Conservation (phyloP, 2,329 filamentous ascomycete species). For the Beauveria caledonica region DNA sequence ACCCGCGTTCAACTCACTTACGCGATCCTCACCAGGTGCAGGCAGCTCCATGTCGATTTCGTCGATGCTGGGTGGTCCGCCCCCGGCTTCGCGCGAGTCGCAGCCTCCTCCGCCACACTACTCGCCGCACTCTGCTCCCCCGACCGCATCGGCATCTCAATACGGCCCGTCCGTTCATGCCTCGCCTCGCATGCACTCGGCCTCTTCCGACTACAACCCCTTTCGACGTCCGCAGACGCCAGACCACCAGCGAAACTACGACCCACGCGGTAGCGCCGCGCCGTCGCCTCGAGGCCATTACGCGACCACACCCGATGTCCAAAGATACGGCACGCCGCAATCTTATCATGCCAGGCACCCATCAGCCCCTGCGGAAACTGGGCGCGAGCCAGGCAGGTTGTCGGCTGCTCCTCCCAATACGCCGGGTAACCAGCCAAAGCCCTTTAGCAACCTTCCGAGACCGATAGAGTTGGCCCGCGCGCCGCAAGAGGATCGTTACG, state of each 20-base stretch:
- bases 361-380: constrained; percentile 38
- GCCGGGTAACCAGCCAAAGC: constrained; percentile 45
- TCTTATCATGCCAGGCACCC: constrained; percentile 43
- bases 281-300: constrained; percentile 44
- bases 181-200: constrained; percentile 47
- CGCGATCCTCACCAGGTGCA: constrained; percentile 35
- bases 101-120: constrained; percentile 34
- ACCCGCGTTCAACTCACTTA: constrained; percentile 41
- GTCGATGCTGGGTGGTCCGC: constrained; percentile 48
- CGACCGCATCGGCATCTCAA: constrained; percentile 33
- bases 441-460: constrained; percentile 37
- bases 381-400: constrained; percentile 30
- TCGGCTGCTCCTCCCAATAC: constrained; percentile 36
- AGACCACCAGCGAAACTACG: constrained; percentile 54
- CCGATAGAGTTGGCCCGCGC: constrained; percentile 39
- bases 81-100: constrained; percentile 34
- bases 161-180: constrained; percentile 44
- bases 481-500: constrained; percentile 35
- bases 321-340: constrained; percentile 50
- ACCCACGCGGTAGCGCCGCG: constrained; percentile 35
- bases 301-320: constrained; percentile 49
- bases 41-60: constrained; percentile 55
- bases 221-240: constrained; percentile 65
- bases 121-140: constrained; percentile 31
- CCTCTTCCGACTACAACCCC: constrained; percentile 50